These are phyloP conservation scores for Sanguinoderma infundibulare DNA, from an alignment of 1,284 basidiomycete species.

Conservation along the genomic window DNA sequence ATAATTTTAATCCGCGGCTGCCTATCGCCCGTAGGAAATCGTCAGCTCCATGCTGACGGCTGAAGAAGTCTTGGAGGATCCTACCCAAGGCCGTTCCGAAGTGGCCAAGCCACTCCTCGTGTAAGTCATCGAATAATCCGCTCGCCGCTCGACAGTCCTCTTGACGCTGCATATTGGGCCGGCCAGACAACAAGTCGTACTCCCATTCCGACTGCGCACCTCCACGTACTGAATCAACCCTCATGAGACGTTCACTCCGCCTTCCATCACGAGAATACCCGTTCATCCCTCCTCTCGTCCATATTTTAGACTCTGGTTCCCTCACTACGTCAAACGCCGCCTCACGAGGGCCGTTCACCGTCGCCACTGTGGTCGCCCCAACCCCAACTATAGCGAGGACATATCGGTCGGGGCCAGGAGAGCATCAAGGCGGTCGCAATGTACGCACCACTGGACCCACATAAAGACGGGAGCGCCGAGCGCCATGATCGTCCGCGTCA, in stretches of 20 bases:
- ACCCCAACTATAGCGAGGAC: not conserved
- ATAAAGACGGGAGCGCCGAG: not conserved
- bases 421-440: not conserved
- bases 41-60: not conserved
- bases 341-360: not conserved
- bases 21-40: not conserved
- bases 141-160: not conserved
- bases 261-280: conserved; percentile 2
- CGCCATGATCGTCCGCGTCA: not conserved
- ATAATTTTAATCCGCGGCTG: not conserved
- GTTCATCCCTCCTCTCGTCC: not conserved
- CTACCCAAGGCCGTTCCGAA: not conserved
- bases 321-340: not conserved
- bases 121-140: too few relatives aligned
- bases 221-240: not conserved
- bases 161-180: not conserved
- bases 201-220: not conserved
- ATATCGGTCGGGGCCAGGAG: not conserved
- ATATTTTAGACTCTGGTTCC: not conserved
- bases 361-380: not conserved
- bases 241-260: not conserved
- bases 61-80: not conserved
- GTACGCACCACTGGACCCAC: not conserved
- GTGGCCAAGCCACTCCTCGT: not conserved
- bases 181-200: not conserved